Base-by-base conservation (phyloP, 2,329 filamentous ascomycete species). In the Cercospora sesami region DNA sequence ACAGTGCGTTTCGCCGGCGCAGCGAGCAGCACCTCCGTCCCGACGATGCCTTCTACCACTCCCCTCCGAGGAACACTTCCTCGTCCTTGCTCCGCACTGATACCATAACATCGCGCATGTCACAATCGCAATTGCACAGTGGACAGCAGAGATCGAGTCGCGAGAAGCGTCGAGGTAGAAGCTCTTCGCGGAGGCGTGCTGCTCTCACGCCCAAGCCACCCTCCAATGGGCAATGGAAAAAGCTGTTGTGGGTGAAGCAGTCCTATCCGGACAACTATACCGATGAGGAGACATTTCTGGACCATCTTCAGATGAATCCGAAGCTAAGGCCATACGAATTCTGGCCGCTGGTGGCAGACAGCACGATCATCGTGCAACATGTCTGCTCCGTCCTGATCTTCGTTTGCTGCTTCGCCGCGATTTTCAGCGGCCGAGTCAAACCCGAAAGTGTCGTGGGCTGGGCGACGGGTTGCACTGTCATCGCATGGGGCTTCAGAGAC, bases 231-330 rank as follows among this genome's bases (percentile, higher is more conserved):
- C 87, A 87, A 10, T 98, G 94, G 92, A 96, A 96, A 85, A 98
- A 98, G 83, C 82, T 99, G 72, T 86, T 99, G 65, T 99, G 95
- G 95, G 94, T 99, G 77, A 97, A 96, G 81, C 95, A 98, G 79
- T 92, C 91, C 36, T 97, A 96, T 78, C 94, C 95, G n/a, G 95
- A 99, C 80, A 99, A 99, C 80, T 98, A 98, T 79, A 98, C 95
- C 48, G 95, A 99, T 78, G 93, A 95, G 78, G 92, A 92, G 68
- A 98, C 95, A 1, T 99, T 99, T 75, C 89, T 99, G 73, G 94
- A 97, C 77, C 93, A 96, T 75, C 87, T 99, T 18, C 94, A 99
- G 80, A 89, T 94, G 59, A 99, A 99, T 79, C 94, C 94, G 4
- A 90, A 94, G 48, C 86, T 98, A 63, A 91, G 95, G 73, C 94